A percentile compares a stretch with the other conserved stretches of the same genome.
Evolutionary conservation across 805 yeast genomes (phyloP).

Genomic region (Wickerhamomyces bisporus): DNA sequence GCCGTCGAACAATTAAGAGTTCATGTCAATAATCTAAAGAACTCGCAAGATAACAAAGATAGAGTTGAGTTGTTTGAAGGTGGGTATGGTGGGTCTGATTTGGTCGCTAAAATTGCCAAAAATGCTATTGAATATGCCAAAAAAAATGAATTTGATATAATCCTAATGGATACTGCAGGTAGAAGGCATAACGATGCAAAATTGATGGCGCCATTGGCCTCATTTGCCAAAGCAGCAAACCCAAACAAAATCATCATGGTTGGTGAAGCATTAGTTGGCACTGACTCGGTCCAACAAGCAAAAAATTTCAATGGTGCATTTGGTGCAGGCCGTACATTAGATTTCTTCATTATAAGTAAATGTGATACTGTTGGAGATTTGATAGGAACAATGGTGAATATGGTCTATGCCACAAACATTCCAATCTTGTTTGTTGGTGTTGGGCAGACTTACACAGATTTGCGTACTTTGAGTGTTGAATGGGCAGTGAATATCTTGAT

Average conservation of each 20-base stretch:
- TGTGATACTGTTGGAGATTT: constrained; percentile 97
- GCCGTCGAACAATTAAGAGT: constrained; percentile 97
- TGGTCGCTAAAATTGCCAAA: constrained; percentile 88
- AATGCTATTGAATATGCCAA: constrained; percentile 82
- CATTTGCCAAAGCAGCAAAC: constrained; percentile 90
- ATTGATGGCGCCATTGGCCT: constrained; percentile 91
- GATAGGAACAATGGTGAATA: constrained; percentile 94
- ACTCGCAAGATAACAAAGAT: constrained; percentile 49
- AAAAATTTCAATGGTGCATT: constrained; percentile 89
- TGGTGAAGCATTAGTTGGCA: constrained; percentile 96
- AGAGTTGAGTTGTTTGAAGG: constrained; percentile 74
- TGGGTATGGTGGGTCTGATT: constrained; percentile 95
- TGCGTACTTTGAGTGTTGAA: constrained; percentile 82
- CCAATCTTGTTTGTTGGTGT: constrained; percentile 95
- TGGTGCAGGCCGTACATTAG: constrained; percentile 74
- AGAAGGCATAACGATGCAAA: constrained; percentile 93
- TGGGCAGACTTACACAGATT: constrained; percentile 94
- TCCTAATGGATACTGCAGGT: constrained; percentile 95
- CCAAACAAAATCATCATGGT: constrained; percentile 98
- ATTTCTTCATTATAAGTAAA: constrained; percentile 88
- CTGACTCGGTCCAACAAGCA: constrained; percentile 95
- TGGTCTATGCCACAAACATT: constrained; percentile 94
- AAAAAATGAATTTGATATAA: constrained; percentile 70
- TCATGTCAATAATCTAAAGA: constrained; percentile 79
- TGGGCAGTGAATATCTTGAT: constrained; percentile 87